Conservation (phyloP, 805 yeast species). For the Barnettozyma vustinii region DNA sequence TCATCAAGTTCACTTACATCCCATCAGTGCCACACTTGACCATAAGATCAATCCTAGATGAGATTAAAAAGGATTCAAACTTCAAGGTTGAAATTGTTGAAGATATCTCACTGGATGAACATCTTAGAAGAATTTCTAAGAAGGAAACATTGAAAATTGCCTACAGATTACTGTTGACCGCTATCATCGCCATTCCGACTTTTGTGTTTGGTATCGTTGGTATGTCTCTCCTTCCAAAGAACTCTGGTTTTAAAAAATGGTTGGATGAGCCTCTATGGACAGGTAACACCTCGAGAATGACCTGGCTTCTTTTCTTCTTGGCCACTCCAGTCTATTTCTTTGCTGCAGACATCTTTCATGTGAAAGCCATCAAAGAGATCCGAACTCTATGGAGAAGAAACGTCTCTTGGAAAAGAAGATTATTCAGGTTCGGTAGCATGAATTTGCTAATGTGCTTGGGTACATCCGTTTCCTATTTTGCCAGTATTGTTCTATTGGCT, state of each 20-base stretch:
- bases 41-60: constrained; percentile 48
- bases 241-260: constrained; percentile 43
- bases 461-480: constrained; percentile 64
- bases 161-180: constrained; percentile 42
- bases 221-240: constrained; percentile 50
- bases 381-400: constrained; percentile 50
- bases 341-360: constrained; percentile 69
- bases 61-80: constrained; percentile 38
- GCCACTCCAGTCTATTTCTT: constrained; percentile 72
- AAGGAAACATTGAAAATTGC: constrained; percentile 43
- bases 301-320: constrained; percentile 60
- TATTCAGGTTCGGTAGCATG: constrained; percentile 75
- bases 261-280: constrained; percentile 56
- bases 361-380: constrained; percentile 58
- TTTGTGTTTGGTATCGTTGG: constrained; percentile 65
- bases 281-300: constrained; percentile 53
- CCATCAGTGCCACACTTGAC: constrained; percentile 52
- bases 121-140: constrained; percentile 43
- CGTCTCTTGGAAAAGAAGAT: constrained; percentile 48
- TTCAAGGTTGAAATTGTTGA: constrained; percentile 52
- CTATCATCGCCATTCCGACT: constrained; percentile 58
- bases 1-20: constrained; percentile 56
- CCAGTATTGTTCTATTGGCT: constrained; percentile 53
- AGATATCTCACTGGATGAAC: constrained; percentile 58
- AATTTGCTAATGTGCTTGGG: constrained; percentile 67